Evolutionary conservation across 2,329 filamentous ascomycete genomes (phyloP).

Genomic region (Lasiodiplodia gonubiensis): DNA sequence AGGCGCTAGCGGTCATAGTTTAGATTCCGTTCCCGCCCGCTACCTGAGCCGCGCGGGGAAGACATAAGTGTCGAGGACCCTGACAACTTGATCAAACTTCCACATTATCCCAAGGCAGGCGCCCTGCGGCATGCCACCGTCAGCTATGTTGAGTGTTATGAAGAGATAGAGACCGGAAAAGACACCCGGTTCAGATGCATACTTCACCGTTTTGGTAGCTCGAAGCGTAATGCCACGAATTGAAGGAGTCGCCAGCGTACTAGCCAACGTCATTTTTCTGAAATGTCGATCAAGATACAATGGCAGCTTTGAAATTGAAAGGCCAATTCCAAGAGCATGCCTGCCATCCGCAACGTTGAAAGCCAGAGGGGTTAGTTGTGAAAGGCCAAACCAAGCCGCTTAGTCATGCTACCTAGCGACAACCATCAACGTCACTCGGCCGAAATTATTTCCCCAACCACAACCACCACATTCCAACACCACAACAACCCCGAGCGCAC

Average conservation of each 20-base stretch:
- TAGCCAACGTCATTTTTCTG: neutral
- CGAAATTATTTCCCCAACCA: neutral
- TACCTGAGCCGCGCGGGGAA: neutral
- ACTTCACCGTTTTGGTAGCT: neutral
- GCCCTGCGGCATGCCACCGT: no score
- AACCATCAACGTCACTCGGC: neutral
- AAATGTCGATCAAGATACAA: neutral
- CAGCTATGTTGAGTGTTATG: no score
- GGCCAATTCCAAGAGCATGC: neutral
- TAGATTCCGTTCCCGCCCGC: slow-evolving; percentile 7
- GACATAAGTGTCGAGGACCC: neutral
- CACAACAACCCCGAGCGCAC: neutral
- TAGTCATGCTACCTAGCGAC: neutral
- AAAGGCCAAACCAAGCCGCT: neutral
- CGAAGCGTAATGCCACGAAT: neutral
- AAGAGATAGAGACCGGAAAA: no score
- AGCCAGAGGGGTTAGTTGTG: neutral
- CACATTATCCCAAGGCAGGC: no score
- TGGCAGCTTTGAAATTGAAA: neutral
- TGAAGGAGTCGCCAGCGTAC: neutral
- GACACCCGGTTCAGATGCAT: no score
- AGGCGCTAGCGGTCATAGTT: slow-evolving; percentile 5
- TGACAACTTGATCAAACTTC: no score
- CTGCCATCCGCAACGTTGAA: neutral
- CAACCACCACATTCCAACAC: neutral